Evolutionary conservation across 2,329 filamentous ascomycete species (phyloP), one percentile per base, ranked within the genome.

Genomic region (Cercospora janseana): DNA sequence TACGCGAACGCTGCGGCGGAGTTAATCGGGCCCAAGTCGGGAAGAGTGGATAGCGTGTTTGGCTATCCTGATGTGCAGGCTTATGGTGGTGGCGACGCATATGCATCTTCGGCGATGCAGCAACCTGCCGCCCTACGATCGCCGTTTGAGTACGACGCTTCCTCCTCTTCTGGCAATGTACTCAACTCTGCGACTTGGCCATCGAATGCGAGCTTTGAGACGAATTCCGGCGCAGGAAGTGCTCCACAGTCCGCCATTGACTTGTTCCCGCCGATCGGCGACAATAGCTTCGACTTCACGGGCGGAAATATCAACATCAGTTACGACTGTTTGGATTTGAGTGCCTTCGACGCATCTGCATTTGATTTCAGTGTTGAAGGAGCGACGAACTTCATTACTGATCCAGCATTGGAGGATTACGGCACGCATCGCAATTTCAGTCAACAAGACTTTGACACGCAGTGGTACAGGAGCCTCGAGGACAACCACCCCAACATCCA

Each of bases 281-380:
- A 65, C 15, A 71, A 70, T 47, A 62, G 63, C 9, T 69, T 72
- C 54, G 69, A 73, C 55, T 73, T 74, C 61, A 60, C 56, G 15
- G 66, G 62, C 42, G 68, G 69, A 9, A 67, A 69, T 29, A 71
- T 74, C 48, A 65, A 66, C 46, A 66, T 73, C 34, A 64, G 65
- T 9, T 71, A 72, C 44, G 69, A 72, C 45, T 57, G 48, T 7
- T 26, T 60, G 20, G 57, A 62, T 49, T 50, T 60, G 31, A 57
- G 51, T 42, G 54, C 45, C 29, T 61, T 66, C 42, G 63, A 66
- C 51, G 62, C 56, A 20, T 58, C 63, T 1, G 57, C 61, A 3
- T 65, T 66, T 52, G 57, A 63, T 44, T 63, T 66, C 32, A 58
- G 59, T 35, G 48, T 51, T 8, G 35, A 34, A 9, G 26, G 54